Percentiles rank a stretch among this genome's conserved stretches.
phyloP scores from a whole-genome alignment of 208 protist genomes.

The Borovskyia barvae region DNA sequence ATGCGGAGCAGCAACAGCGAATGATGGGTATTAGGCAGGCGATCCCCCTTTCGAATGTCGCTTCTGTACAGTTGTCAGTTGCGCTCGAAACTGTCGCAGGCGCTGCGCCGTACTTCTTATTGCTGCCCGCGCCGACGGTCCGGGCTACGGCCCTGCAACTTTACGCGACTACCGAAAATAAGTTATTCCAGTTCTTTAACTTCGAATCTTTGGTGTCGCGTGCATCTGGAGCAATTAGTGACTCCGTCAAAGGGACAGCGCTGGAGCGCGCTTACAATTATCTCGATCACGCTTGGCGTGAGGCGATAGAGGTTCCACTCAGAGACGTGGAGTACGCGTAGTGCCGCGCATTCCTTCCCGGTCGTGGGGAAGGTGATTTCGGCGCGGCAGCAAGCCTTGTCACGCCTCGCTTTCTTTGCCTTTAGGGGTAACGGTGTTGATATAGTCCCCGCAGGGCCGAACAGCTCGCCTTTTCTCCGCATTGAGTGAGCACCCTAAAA shows the following conservation, averaged over 20 bases:
- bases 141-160: slow-evolving; percentile 69
- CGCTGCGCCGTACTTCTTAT: slow-evolving; percentile 65
- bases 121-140: slow-evolving; percentile 55
- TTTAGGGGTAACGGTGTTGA: no score
- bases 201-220: slow-evolving; percentile 58
- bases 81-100: slow-evolving; percentile 49
- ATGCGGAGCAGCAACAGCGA: slow-evolving; percentile 3
- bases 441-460: no score
- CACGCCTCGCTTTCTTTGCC: no score
- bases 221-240: slow-evolving; percentile 40
- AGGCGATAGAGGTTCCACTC: slow-evolving; percentile 50
- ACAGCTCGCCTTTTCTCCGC: neutral
- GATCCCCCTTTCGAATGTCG: slow-evolving; percentile 56
- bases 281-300: slow-evolving; percentile 84
- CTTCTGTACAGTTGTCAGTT: slow-evolving; percentile 60
- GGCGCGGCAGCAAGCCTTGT: no score
- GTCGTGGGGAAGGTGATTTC: no score
- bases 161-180: slow-evolving; percentile 43
- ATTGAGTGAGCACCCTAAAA: neutral
- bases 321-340: slow-evolving; percentile 62
- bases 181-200: slow-evolving; percentile 73
- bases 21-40: slow-evolving; percentile 43
- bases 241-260: slow-evolving; percentile 44
- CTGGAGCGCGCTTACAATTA: slow-evolving; percentile 82
- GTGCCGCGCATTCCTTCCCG: no score